Base-by-base conservation (phyloP, 257 asterid species). In the Nicotiana tomentosiformis region DNA sequence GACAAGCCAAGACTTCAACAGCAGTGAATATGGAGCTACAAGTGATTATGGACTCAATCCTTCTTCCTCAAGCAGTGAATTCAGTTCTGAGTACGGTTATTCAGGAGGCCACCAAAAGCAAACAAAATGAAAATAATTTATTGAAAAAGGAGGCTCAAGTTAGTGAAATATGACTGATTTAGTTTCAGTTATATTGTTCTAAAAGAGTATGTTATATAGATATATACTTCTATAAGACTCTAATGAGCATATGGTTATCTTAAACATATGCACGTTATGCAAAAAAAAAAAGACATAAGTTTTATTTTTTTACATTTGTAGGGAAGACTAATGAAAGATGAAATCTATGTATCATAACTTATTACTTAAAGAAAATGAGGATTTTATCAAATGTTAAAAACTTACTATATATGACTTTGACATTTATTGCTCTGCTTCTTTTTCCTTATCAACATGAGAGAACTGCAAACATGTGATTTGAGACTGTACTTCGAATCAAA, bases 21-120 rank as follows among this genome's bases (percentile, higher is more conserved):
- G 92, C 61, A 88, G 94, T 7, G 97, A 90, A 77, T 90, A 85
- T 32, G 98, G 94, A 49, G 88, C 33, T 6, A 92, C 98, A 6
- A 89, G 96, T 43, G 93, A 92, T 30, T 93, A 87, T 57, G 93
- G 93, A 5, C 86, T 81, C 9, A 82, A 89, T 61, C 90, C 90
- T 20, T 91, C 97, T 1, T 66, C 92, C 2, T 83, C 95, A 14
- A 86, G 90, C 85, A 78, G 84, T n/a, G 92, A 89, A 29, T 85
- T 88, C 60, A 78, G 74, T 43, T 88, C 81, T 39, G 69, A 49
- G 30, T 35, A 61, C 4, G 53, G 72, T 15, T 11, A 49, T 62
- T 77, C 5, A 82, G 77, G 14, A 55, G 4, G 9, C 5, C 62
- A 26, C 8, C 51, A 43, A 43, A 74, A 74, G 62, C 61, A 49